Evolutionary conservation across 495 filamentous ascomycete genomes (phyloP).

Genomic region (Lindgomyces ingoldianus): DNA sequence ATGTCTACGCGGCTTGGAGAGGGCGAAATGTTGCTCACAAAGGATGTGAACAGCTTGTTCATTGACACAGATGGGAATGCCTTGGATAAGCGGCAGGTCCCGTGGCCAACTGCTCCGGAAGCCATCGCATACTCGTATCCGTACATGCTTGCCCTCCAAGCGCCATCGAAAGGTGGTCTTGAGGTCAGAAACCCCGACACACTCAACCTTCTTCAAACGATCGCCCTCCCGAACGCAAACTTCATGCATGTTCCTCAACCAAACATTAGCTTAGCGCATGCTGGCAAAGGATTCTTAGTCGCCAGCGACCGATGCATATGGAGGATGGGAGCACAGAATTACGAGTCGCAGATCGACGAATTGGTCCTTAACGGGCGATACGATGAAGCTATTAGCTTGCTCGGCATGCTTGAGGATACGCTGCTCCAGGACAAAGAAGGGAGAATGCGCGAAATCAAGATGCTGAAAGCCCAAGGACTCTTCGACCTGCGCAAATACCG

Average conservation of each 20-base stretch:
- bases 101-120: conserved; percentile 86
- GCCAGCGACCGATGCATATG: conserved; percentile 86
- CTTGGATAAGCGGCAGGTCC: conserved; percentile 81
- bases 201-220: conserved; percentile 79
- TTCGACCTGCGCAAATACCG: conserved; percentile 82
- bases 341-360: conserved; percentile 87
- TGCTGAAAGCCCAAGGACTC: conserved; percentile 82
- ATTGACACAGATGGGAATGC: conserved; percentile 80
- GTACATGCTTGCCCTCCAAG: conserved; percentile 84
- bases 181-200: conserved; percentile 95
- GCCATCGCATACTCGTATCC: conserved; percentile 94
- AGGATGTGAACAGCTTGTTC: conserved; percentile 94
- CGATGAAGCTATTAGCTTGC: conserved; percentile 89
- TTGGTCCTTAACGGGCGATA: conserved; percentile 73
- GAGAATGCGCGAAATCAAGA: conserved; percentile 77
- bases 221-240: conserved; percentile 74
- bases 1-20: conserved; percentile 78
- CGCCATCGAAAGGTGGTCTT: conserved; percentile 77
- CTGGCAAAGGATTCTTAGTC: conserved; percentile 91
- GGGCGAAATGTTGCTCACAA: conserved; percentile 83
- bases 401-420: conserved; percentile 88
- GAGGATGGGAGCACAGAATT: conserved; percentile 93
- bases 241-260: conserved; percentile 92
- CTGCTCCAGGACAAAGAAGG: conserved; percentile 80
- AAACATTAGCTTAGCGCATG: conserved; percentile 87